These are phyloP conservation scores for Penicillium cosmopolitanum DNA, from an alignment of 495 filamentous ascomycete genomes.

Conservation along the genomic window DNA sequence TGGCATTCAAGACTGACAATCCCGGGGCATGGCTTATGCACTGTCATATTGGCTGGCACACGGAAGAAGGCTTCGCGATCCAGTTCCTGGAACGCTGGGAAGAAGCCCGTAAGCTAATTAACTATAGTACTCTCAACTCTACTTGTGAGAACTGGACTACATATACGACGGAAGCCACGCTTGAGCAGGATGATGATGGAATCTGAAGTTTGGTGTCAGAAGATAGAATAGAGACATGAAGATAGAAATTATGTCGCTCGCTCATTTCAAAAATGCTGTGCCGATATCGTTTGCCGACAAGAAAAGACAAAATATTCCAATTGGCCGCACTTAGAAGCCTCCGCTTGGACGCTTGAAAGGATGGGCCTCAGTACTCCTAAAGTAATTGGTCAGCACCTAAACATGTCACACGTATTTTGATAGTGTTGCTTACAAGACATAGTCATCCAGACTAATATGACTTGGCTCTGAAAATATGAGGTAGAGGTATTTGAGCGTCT, in stretches of 20 bases:
- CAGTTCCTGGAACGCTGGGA: slow-evolving; percentile 15
- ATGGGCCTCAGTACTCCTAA: slow-evolving; percentile 76
- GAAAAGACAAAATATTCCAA: neutral
- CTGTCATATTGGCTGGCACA: slow-evolving; percentile 19
- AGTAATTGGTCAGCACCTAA: neutral
- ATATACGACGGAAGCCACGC: neutral
- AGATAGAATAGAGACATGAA: neutral
- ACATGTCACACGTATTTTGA: neutral
- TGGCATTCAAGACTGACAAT: slow-evolving; percentile 7
- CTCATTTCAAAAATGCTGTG: slow-evolving; percentile 4
- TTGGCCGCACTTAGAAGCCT: neutral
- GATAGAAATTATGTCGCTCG: slow-evolving; percentile 1
- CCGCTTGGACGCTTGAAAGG: slow-evolving; percentile 59
- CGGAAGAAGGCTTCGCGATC: slow-evolving; percentile 13
- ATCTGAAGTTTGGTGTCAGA: slow-evolving; percentile 1
- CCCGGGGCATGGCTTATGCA: slow-evolving; percentile 15
- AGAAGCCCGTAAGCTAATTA: slow-evolving; percentile 7
- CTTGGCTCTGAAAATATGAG: slow-evolving; percentile 77
- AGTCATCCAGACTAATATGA: slow-evolving; percentile 70
- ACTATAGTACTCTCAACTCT: slow-evolving; percentile 19
- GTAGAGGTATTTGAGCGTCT: slow-evolving; percentile 95
- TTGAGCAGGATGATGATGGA: slow-evolving; percentile 11
- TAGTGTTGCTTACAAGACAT: slow-evolving; percentile 56
- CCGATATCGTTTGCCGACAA: neutral
- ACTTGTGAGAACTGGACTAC: slow-evolving; percentile 14